Conservation (phyloP, 23 red algal species). For the Agarophyton chilense region DNA sequence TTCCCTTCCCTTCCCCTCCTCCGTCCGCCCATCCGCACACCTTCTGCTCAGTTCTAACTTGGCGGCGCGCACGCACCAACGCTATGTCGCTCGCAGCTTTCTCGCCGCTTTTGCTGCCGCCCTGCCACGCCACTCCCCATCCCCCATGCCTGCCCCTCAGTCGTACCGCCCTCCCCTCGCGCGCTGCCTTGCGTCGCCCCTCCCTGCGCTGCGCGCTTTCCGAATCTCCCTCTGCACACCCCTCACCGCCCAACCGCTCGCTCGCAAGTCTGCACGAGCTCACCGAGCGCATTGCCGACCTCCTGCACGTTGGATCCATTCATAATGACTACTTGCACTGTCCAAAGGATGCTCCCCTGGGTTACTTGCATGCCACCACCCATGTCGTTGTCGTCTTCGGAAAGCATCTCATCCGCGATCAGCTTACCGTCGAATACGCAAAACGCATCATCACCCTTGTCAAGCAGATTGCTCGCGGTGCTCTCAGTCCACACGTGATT, state of each 20-base stretch:
- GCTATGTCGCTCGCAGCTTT: not conserved
- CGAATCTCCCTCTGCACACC: not conserved
- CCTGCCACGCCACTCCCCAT: not conserved
- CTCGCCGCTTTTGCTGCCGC: not conserved
- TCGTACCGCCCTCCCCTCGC: not conserved
- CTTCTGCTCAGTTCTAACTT: not conserved
- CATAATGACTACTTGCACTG: constrained; percentile 51
- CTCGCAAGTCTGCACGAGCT: constrained; percentile 68
- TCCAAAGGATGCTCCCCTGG: constrained; percentile 68
- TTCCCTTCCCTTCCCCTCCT: not conserved
- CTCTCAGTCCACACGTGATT: constrained; percentile 63
- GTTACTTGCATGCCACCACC: constrained; percentile 50
- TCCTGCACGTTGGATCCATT: constrained; percentile 62
- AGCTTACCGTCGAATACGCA: constrained; percentile 86
- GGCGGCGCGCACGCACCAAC: not conserved
- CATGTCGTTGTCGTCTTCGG: constrained; percentile 90
- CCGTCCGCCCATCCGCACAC: not conserved
- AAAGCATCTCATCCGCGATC: constrained; percentile 86
- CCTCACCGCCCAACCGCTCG: constrained; percentile 37
- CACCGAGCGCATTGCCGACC: constrained; percentile 68
- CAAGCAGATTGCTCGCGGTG: constrained; percentile 70
- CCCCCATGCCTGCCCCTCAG: not conserved
- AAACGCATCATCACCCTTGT: constrained; percentile 82
- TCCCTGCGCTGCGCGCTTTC: not conserved
- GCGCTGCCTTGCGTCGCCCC: not conserved